Evolutionary conservation across 1,284 basidiomycete species (phyloP).

Genomic region (Peniophora sp.): DNA sequence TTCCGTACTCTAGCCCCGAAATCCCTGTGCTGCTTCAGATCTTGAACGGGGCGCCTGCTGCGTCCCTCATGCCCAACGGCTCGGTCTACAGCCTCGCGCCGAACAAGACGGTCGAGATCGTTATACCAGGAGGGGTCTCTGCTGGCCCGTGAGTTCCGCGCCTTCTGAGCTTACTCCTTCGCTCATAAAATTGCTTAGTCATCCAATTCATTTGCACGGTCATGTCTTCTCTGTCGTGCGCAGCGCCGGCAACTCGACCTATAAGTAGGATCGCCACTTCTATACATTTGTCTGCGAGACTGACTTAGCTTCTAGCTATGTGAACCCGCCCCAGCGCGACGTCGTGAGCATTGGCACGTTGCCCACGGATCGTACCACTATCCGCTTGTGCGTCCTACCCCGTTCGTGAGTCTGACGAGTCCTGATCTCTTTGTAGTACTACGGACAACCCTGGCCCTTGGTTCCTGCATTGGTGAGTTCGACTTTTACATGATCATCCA

Average conservation of each 20-base stretch:
- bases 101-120: constrained; percentile 28
- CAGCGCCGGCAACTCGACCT: constrained; percentile 17
- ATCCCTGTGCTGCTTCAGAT: constrained; percentile 31
- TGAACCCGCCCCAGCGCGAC: constrained; percentile 25
- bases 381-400: constrained; percentile 8
- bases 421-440: constrained; percentile 8
- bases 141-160: constrained; percentile 13
- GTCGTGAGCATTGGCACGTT: constrained; percentile 15
- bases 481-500: no score
- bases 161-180: neutral
- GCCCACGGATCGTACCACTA: constrained; percentile 17
- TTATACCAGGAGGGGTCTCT: constrained; percentile 20
- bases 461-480: constrained; percentile 24
- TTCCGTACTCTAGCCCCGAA: constrained; percentile 16
- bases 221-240: constrained; percentile 22
- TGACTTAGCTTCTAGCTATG: constrained; percentile 29
- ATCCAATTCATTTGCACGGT: constrained; percentile 1
- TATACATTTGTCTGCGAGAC: no score
- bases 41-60: constrained; percentile 22
- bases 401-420: no score
- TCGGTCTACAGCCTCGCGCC: constrained; percentile 20
- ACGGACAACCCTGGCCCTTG: constrained; percentile 41
- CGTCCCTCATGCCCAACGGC: constrained; percentile 22
- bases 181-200: neutral
- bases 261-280: no score